These are phyloP conservation scores for Scalesia atractyloides DNA, from an alignment of 129 eudicot species.

Conservation along the genomic window DNA sequence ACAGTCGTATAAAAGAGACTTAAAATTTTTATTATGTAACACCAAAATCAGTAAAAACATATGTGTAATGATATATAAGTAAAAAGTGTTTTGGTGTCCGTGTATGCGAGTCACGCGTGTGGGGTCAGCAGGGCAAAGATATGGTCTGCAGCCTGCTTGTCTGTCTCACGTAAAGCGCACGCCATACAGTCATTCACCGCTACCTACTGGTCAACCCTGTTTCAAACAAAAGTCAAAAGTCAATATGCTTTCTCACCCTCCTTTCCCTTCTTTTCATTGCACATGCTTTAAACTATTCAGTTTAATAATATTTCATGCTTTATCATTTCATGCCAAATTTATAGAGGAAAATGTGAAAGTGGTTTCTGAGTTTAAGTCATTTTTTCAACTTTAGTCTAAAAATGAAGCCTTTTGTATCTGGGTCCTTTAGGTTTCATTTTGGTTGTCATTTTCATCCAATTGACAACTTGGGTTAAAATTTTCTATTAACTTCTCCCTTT, in stretches of 20 bases:
- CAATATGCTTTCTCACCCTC: slow-evolving; percentile 23
- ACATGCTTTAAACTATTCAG: neutral
- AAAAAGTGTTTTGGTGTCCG: slow-evolving; percentile 19
- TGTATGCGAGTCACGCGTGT: slow-evolving; percentile 38
- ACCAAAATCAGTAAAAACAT: too few species aligned
- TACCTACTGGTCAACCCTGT: slow-evolving; percentile 32
- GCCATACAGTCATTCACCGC: slow-evolving; percentile 44
- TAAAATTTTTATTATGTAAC: too few species aligned
- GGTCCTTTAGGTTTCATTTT: too few species aligned
- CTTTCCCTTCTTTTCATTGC: neutral
- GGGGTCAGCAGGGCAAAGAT: slow-evolving; percentile 32
- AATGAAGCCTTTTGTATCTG: too few species aligned
- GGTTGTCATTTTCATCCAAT: too few species aligned
- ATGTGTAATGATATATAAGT: neutral
- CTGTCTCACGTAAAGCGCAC: slow-evolving; percentile 47
- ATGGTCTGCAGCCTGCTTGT: slow-evolving; percentile 32
- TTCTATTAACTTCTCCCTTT: too few species aligned
- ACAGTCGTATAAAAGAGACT: too few species aligned
- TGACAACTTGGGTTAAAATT: too few species aligned
- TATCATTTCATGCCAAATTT: neutral
- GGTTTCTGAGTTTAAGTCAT: too few species aligned
- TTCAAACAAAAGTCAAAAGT: slow-evolving; percentile 25
- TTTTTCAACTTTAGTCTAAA: too few species aligned
- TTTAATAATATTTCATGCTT: neutral
- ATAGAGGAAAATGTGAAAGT: too few species aligned